Percentiles rank a stretch among this genome's conserved stretches.
Evolutionary conservation across 2,329 filamentous ascomycete genomes (phyloP).

Genomic region (Colletotrichum musae): DNA sequence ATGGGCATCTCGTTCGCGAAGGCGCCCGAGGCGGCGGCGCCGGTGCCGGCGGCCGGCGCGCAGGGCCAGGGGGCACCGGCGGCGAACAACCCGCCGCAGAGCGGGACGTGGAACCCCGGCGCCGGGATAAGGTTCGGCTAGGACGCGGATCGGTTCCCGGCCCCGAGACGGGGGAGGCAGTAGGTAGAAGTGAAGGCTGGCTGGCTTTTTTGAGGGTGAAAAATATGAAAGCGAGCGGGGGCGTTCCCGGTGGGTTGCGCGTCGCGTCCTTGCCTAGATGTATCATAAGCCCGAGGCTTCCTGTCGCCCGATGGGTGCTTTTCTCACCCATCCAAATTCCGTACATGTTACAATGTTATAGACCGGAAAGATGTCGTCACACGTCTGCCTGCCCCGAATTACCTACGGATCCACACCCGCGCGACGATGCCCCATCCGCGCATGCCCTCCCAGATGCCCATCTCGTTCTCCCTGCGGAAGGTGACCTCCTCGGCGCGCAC

Average conservation of each 20-base stretch:
- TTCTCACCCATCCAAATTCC: background rate
- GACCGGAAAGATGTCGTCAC: background rate
- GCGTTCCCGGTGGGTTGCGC: slow-evolving; percentile 8
- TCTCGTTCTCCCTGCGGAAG: slow-evolving; percentile 65
- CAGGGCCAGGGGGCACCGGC: slow-evolving; percentile 36
- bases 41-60: slow-evolving; percentile 42
- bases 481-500: slow-evolving; percentile 63
- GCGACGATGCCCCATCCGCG: slow-evolving; percentile 66
- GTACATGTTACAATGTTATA: background rate
- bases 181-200: background rate
- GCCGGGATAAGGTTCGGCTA: slow-evolving; percentile 71
- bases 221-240: slow-evolving; percentile 3
- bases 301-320: background rate
- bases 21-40: slow-evolving; percentile 51
- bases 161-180: slow-evolving; percentile 10
- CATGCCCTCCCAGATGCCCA: slow-evolving; percentile 66
- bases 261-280: slow-evolving; percentile 22
- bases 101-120: slow-evolving; percentile 71
- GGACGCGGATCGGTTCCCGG: slow-evolving; percentile 24
- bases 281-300: slow-evolving; percentile 22
- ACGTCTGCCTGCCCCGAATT: background rate
- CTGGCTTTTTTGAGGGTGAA: background rate
- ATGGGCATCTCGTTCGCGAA: slow-evolving; percentile 83
- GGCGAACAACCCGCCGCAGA: slow-evolving; percentile 43
- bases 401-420: slow-evolving; percentile 48